Evolutionary conservation across 2,329 filamentous ascomycete species (phyloP).

Genomic region (Venturia nashicola): DNA sequence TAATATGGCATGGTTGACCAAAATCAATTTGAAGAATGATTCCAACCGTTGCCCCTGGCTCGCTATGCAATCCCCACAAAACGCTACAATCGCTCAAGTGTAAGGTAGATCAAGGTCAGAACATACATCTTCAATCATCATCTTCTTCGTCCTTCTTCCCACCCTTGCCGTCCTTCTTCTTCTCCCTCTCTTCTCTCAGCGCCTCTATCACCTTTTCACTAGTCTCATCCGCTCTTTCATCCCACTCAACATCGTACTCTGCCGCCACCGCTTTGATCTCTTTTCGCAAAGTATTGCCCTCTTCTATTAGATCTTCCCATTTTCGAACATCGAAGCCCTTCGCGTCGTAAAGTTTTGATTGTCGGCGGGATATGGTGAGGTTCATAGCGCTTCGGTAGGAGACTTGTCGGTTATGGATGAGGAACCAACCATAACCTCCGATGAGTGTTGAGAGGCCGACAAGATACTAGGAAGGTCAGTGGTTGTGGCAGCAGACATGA

Average conservation of each 20-base stretch:
- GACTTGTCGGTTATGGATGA: slow-evolving; percentile 83
- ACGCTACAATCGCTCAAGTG: background rate
- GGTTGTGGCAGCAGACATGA: background rate
- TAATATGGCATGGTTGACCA: background rate
- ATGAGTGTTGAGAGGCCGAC: slow-evolving; percentile 79
- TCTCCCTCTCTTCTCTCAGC: slow-evolving; percentile 35
- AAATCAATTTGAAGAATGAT: no score
- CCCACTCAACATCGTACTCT: slow-evolving; percentile 86
- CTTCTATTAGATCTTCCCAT: slow-evolving; percentile 71
- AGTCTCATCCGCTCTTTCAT: slow-evolving; percentile 62
- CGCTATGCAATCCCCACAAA: background rate
- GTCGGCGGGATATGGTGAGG: slow-evolving; percentile 68
- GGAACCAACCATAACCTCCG: slow-evolving; percentile 84
- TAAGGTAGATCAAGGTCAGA: background rate
- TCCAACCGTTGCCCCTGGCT: slow-evolving; percentile 8
- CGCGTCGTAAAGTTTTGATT: slow-evolving; percentile 62
- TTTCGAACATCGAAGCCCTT: slow-evolving; percentile 62
- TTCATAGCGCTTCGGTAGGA: slow-evolving; percentile 80
- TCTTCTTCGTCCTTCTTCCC: slow-evolving; percentile 8
- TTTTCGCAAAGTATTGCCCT: slow-evolving; percentile 61
- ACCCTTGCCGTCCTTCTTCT: slow-evolving; percentile 12
- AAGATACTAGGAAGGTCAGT: slow-evolving; percentile 42
- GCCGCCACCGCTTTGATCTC: slow-evolving; percentile 72
- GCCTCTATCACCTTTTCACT: slow-evolving; percentile 46
- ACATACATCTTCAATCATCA: background rate